Evolutionary conservation across 306 rosid genomes (phyloP).

Genomic region (Sophora flavescens): DNA sequence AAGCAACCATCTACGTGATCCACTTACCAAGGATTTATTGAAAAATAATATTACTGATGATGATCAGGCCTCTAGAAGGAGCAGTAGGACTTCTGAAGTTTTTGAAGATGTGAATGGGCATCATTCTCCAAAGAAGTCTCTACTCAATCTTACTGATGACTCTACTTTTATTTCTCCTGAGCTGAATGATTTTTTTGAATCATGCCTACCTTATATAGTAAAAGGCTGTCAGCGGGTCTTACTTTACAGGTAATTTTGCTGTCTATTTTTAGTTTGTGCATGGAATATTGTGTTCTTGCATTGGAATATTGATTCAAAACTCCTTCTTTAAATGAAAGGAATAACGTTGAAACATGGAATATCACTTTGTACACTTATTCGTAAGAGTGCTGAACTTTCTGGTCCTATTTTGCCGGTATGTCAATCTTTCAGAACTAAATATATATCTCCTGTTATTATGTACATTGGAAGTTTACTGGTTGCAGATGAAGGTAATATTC

Average conservation of each 20-base stretch:
- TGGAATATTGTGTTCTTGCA: constrained; percentile 10
- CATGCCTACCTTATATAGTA: constrained; percentile 74
- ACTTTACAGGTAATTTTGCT: constrained; percentile 70
- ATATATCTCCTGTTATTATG: constrained; percentile 15
- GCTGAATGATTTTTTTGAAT: constrained; percentile 66
- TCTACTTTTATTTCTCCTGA: constrained; percentile 65
- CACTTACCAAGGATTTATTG: constrained; percentile 35
- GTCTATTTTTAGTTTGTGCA: constrained; percentile 22
- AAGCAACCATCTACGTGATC: constrained; percentile 43
- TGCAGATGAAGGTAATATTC: neutral
- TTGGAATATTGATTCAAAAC: constrained; percentile 51
- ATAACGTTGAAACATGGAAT: constrained; percentile 85
- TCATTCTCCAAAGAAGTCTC: constrained; percentile 51
- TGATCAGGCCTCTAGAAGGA: constrained; percentile 48
- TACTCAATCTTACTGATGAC: constrained; percentile 56
- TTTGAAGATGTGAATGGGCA: constrained; percentile 62
- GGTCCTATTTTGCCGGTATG: constrained; percentile 83
- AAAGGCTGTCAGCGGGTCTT: constrained; percentile 79
- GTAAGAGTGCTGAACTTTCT: constrained; percentile 67
- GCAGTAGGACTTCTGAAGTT: constrained; percentile 57
- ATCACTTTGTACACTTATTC: constrained; percentile 83
- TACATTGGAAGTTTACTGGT: neutral
- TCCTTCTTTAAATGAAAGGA: constrained; percentile 69
- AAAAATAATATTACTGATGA: constrained; percentile 49
- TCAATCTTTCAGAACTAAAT: neutral